A percentile compares a stretch with the other conserved stretches of the same genome.
Evolutionary conservation across 225 moss, liverwort and hornwort genomes (phyloP).

Genomic region (Physcomitrium patens): DNA sequence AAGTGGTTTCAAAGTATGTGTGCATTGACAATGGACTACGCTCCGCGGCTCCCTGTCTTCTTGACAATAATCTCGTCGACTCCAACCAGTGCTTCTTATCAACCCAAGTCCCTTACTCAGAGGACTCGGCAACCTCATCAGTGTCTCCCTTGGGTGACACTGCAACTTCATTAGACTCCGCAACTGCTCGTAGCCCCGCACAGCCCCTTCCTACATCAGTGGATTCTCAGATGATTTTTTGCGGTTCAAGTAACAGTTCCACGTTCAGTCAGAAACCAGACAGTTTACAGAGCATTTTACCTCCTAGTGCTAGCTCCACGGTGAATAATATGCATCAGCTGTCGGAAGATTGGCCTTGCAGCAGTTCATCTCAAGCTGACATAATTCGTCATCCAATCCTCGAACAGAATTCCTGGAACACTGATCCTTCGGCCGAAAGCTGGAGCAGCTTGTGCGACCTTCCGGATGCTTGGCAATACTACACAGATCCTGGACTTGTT

Average conservation of each 20-base stretch:
- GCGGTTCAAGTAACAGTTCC: neutral
- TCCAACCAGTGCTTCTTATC: slow-evolving; percentile 38
- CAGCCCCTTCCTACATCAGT: neutral
- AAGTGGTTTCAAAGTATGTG: slow-evolving; percentile 45
- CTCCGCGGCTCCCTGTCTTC: neutral
- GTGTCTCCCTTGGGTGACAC: slow-evolving; percentile 34
- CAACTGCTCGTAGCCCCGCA: slow-evolving; percentile 7
- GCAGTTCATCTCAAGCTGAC: no score
- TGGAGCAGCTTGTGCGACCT: slow-evolving; percentile 60
- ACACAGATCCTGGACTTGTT: slow-evolving; percentile 44
- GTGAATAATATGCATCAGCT: neutral
- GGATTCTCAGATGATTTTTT: neutral
- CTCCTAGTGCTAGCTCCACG: neutral
- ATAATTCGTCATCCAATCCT: slow-evolving; percentile 4
- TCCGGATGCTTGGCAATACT: slow-evolving; percentile 58
- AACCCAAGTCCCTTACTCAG: slow-evolving; percentile 36
- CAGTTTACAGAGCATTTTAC: slow-evolving; percentile 30
- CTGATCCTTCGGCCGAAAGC: slow-evolving; percentile 29
- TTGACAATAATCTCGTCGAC: neutral
- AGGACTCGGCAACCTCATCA: slow-evolving; percentile 35
- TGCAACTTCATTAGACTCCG: slow-evolving; percentile 31
- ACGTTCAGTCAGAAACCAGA: slow-evolving; percentile 24
- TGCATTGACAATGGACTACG: slow-evolving; percentile 6
- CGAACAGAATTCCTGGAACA: slow-evolving; percentile 23
- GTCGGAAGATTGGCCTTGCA: slow-evolving; percentile 18